Conservation (phyloP, 768 basidiomycete genomes). For the Leucosporidium creatinivorum region DNA sequence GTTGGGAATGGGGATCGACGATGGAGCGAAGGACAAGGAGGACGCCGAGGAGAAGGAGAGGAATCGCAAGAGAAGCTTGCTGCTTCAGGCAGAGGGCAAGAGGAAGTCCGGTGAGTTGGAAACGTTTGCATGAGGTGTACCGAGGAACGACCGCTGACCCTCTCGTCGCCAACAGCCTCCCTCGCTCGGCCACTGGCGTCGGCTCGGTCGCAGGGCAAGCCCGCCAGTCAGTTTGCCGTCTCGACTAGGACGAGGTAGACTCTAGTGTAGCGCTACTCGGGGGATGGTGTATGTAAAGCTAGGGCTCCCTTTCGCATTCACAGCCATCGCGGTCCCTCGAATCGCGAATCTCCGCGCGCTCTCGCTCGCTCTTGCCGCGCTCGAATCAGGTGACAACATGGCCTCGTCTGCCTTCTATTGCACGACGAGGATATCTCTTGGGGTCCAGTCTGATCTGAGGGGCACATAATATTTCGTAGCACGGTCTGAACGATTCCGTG, state of each 20-base stretch:
- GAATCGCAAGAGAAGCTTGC: slow-evolving; percentile 21
- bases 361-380: no score
- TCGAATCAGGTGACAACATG: no score
- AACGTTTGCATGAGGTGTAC: no score
- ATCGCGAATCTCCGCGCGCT: no score
- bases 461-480: no score
- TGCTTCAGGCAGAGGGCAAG: slow-evolving; percentile 25
- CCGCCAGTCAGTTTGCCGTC: not conserved
- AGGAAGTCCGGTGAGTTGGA: slow-evolving; percentile 18
- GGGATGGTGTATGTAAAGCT: no score
- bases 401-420: no score
- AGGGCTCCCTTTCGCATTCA: no score
- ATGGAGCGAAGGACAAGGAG: slow-evolving; percentile 25
- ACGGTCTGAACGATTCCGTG: no score
- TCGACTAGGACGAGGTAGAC: not conserved
- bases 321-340: no score
- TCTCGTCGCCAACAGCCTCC: not conserved
- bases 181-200: not conserved
- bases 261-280: not conserved
- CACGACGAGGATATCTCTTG: no score
- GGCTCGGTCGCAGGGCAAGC: not conserved
- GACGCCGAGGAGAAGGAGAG: slow-evolving; percentile 25
- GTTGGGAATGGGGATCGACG: slow-evolving; percentile 24
- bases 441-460: no score
- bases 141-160: not conserved